Evolutionary conservation across 768 basidiomycete genomes (phyloP).

Genomic region (Russula ochroleuca): DNA sequence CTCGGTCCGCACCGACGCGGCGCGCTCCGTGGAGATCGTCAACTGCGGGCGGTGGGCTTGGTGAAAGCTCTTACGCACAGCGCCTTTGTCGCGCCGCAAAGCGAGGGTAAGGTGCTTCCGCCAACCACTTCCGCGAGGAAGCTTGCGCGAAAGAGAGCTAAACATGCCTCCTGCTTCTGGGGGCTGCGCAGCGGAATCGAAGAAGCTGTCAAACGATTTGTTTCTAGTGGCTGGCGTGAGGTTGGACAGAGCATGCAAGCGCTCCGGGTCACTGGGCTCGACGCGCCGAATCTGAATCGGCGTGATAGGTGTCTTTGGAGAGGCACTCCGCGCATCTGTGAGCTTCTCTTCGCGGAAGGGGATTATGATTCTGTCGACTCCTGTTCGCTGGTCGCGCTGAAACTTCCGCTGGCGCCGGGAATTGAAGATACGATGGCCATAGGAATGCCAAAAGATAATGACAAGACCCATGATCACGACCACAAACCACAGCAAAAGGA

Average conservation of each 20-base stretch:
- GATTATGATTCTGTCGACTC: slow-evolving; percentile 28
- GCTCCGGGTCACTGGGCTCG: slow-evolving; percentile 45
- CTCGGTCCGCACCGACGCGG: slow-evolving; percentile 32
- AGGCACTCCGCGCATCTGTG: slow-evolving; percentile 26
- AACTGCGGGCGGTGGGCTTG: slow-evolving; percentile 31
- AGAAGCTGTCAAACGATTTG: slow-evolving; percentile 46
- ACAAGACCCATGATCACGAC: slow-evolving; percentile 76
- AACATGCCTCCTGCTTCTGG: slow-evolving; percentile 1
- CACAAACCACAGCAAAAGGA: slow-evolving; percentile 77
- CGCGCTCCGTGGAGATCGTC: slow-evolving; percentile 43
- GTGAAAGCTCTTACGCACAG: slow-evolving; percentile 23
- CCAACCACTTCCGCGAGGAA: slow-evolving; percentile 24
- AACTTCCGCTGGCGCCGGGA: slow-evolving; percentile 43
- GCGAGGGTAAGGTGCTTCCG: slow-evolving; percentile 20
- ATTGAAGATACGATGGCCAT: slow-evolving; percentile 42
- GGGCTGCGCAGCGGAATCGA: slow-evolving; percentile 32
- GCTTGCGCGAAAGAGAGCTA: slow-evolving; percentile 28
- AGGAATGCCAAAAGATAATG: slow-evolving; percentile 71
- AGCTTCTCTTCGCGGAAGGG: slow-evolving; percentile 29
- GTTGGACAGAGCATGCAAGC: slow-evolving; percentile 28
- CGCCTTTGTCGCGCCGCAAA: slow-evolving; percentile 29
- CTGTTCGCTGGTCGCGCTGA: slow-evolving; percentile 27
- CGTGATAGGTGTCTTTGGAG: slow-evolving; percentile 33
- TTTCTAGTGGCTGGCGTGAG: slow-evolving; percentile 36
- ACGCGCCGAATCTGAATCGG: slow-evolving; percentile 31